These are phyloP conservation scores for Datisca glomerata DNA, from an alignment of 306 rosid species.

Conservation along the genomic window DNA sequence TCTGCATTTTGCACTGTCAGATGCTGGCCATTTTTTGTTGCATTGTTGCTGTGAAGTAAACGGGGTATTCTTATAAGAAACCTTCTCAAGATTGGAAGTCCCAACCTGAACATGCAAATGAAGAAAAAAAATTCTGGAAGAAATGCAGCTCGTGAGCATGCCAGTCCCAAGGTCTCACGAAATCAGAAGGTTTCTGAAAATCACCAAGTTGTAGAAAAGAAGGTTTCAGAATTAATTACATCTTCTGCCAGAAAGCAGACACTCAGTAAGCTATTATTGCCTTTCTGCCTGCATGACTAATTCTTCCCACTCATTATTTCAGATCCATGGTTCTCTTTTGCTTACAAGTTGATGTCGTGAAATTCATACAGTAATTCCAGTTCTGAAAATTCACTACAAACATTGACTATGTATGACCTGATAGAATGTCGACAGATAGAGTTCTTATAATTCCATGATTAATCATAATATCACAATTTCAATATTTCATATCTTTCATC, in stretches of 20 bases:
- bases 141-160: constrained; percentile 34
- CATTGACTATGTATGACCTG: too few species aligned
- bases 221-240: constrained; percentile 50
- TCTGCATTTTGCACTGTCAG: too few species aligned
- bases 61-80: constrained; percentile 1
- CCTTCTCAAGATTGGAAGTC: constrained; percentile 8
- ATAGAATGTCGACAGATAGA: too few species aligned
- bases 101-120: constrained; percentile 46
- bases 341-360: too few species aligned
- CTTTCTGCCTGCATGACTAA: neutral
- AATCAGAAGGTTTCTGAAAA: constrained; percentile 48
- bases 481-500: too few species aligned
- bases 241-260: constrained; percentile 66
- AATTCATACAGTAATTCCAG: too few species aligned
- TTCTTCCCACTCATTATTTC: too few species aligned
- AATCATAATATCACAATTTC: too few species aligned
- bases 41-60: constrained; percentile 11
- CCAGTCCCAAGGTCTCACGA: constrained; percentile 49
- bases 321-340: too few species aligned
- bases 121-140: constrained; percentile 51
- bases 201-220: constrained; percentile 40
- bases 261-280: constrained; percentile 33
- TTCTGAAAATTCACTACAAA: too few species aligned
- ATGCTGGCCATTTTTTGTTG: neutral
- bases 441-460: too few species aligned